phyloP scores from a whole-genome alignment of 2,329 filamentous ascomycete genomes.

The Ilyonectria robusta region DNA sequence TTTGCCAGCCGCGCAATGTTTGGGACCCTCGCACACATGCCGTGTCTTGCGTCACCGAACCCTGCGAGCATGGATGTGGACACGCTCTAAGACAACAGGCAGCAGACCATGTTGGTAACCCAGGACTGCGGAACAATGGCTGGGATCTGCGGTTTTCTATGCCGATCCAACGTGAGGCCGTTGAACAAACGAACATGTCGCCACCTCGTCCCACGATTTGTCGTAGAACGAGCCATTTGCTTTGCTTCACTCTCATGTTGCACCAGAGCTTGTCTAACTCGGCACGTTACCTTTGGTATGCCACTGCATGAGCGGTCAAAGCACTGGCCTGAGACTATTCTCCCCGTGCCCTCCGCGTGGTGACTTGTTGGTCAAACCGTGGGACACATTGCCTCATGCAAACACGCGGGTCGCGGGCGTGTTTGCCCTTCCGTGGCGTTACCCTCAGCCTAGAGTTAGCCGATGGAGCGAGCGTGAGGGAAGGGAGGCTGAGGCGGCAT shows the following conservation, averaged over 20 bases:
- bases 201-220: neutral
- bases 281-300: neutral
- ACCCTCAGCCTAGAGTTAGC: neutral
- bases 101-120: neutral
- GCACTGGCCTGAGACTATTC: neutral
- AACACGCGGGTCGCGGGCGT: neutral
- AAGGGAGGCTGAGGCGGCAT: neutral
- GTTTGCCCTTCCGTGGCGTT: neutral
- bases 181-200: neutral
- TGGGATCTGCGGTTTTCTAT: conserved; percentile 9
- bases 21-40: neutral
- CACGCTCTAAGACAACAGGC: conserved; percentile 2
- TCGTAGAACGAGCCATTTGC: neutral
- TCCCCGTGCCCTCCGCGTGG: neutral
- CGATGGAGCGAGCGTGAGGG: neutral
- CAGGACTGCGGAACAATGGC: conserved; percentile 15
- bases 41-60: neutral
- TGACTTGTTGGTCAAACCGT: neutral
- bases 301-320: conserved; percentile 16
- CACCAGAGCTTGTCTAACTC: neutral
- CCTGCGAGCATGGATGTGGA: neutral
- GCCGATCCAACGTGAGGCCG: conserved; percentile 16
- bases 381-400: neutral
- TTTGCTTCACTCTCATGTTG: neutral
- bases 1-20: neutral